These are phyloP conservation scores for Caryopteris hybrid DNA, from an alignment of 305 asterid species.

Conservation along the genomic window DNA sequence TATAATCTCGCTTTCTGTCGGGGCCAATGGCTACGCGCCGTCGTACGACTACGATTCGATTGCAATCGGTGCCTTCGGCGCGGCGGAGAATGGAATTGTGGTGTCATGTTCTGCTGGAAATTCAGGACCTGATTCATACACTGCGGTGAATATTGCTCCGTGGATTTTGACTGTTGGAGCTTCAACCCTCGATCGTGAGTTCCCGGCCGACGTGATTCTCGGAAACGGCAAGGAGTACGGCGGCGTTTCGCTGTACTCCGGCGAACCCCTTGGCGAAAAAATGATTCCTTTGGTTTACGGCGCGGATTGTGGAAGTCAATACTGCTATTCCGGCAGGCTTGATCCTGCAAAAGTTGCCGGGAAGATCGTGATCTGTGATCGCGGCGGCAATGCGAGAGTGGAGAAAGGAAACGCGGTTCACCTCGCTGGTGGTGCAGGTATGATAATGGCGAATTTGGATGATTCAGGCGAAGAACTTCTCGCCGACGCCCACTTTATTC, in stretches of 20 bases:
- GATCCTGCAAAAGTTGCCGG: conserved; percentile 58
- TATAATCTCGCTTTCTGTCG: conserved; percentile 85
- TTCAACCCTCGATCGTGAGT: conserved; percentile 84
- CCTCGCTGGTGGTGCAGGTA: conserved; percentile 73
- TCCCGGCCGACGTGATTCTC: conserved; percentile 80
- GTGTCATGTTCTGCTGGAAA: conserved; percentile 94
- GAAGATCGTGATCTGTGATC: conserved; percentile 77
- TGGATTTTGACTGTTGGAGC: conserved; percentile 98
- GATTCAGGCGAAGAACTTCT: conserved; percentile 90
- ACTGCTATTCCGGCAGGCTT: conserved; percentile 64
- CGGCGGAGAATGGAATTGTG: conserved; percentile 62
- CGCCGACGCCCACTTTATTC: conserved; percentile 80
- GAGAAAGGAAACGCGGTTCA: conserved; percentile 89
- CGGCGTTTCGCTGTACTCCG: conserved; percentile 88
- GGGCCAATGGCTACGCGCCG: conserved; percentile 69
- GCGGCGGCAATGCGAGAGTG: conserved; percentile 88
- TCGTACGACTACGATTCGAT: conserved; percentile 65
- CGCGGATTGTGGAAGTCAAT: conserved; percentile 70
- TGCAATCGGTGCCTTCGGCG: conserved; percentile 83
- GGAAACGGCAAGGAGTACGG: conserved; percentile 60
- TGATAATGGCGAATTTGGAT: conserved; percentile 72
- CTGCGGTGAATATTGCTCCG: conserved; percentile 86
- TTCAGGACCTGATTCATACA: conserved; percentile 66
- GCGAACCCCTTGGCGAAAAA: conserved; percentile 32
- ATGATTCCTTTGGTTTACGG: conserved; percentile 59